These are phyloP conservation scores for Chrysoporthe puriensis DNA, from an alignment of 2,329 filamentous ascomycete species.

Conservation along the genomic window DNA sequence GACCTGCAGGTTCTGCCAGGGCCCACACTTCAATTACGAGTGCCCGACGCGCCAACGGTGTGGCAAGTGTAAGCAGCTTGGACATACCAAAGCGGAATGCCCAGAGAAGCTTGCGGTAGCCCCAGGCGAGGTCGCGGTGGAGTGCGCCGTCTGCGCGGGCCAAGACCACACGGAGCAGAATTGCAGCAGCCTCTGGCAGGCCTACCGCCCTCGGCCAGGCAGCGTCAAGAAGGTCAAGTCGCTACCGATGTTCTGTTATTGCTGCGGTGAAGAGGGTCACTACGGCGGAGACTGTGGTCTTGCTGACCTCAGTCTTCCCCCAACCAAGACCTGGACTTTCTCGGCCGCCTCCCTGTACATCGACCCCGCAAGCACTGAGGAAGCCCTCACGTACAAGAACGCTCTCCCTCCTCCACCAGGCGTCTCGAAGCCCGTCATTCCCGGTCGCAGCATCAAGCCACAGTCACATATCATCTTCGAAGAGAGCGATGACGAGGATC, in stretches of 20 bases:
- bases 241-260: slow-evolving; percentile 58
- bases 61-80: slow-evolving; percentile 63
- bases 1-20: slow-evolving; percentile 53
- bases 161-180: slow-evolving; percentile 60
- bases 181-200: slow-evolving; percentile 66
- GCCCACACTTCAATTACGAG: slow-evolving; percentile 51
- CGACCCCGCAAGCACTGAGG: slow-evolving; percentile 46
- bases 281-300: slow-evolving; percentile 60
- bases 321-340: slow-evolving; percentile 54
- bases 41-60: slow-evolving; percentile 59
- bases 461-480: slow-evolving; percentile 48
- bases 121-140: slow-evolving; percentile 45
- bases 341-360: slow-evolving; percentile 54
- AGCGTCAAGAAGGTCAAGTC: slow-evolving; percentile 51
- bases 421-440: slow-evolving; percentile 31
- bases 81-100: slow-evolving; percentile 59
- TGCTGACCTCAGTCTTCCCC: slow-evolving; percentile 21
- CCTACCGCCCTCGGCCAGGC: slow-evolving; percentile 48
- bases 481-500: slow-evolving; percentile 52
- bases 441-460: slow-evolving; percentile 37
- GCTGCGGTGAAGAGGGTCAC: slow-evolving; percentile 58
- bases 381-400: slow-evolving; percentile 42
- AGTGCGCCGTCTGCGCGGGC: slow-evolving; percentile 64
- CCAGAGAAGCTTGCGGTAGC: slow-evolving; percentile 57
- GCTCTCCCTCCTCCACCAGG: slow-evolving; percentile 17